phyloP scores from a whole-genome alignment of 2,329 filamentous ascomycete species.

The Epichloe glyceriae region DNA sequence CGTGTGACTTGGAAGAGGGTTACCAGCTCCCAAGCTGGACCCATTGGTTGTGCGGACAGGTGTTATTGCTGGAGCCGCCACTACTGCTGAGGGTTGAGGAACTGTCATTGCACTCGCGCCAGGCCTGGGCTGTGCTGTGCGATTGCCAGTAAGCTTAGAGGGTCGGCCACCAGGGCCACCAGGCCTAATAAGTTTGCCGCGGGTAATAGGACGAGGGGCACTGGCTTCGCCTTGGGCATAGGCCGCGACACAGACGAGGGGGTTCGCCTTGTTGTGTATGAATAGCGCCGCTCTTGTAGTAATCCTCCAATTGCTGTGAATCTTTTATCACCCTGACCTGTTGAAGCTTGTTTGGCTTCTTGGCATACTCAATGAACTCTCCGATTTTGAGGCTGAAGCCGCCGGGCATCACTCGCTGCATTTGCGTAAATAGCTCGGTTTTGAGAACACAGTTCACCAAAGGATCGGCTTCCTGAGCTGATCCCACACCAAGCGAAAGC shows the following conservation, averaged over 20 bases:
- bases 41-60: not conserved
- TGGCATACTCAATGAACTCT: constrained; percentile 87
- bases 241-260: constrained; percentile 69
- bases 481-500: constrained; percentile 88
- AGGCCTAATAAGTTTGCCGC: constrained; percentile 81
- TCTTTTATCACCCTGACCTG: constrained; percentile 86
- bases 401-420: constrained; percentile 66
- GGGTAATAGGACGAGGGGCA: constrained; percentile 86
- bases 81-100: constrained; percentile 22
- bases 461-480: constrained; percentile 84
- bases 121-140: constrained; percentile 31
- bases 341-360: constrained; percentile 90
- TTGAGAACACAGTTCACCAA: constrained; percentile 88
- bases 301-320: constrained; percentile 60
- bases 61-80: constrained; percentile 4
- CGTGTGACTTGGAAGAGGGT: constrained; percentile 34
- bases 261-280: constrained; percentile 79
- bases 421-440: constrained; percentile 91
- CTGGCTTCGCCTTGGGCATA: constrained; percentile 75
- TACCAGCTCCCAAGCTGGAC: constrained; percentile 8
- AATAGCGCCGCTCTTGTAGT: constrained; percentile 87
- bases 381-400: constrained; percentile 71
- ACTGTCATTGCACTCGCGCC: constrained; percentile 21
- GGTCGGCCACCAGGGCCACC: constrained; percentile 75
- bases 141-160: constrained; percentile 50